phyloP scores from a whole-genome alignment of 2,329 filamentous ascomycete species.

The Trichoderma guizhouense region DNA sequence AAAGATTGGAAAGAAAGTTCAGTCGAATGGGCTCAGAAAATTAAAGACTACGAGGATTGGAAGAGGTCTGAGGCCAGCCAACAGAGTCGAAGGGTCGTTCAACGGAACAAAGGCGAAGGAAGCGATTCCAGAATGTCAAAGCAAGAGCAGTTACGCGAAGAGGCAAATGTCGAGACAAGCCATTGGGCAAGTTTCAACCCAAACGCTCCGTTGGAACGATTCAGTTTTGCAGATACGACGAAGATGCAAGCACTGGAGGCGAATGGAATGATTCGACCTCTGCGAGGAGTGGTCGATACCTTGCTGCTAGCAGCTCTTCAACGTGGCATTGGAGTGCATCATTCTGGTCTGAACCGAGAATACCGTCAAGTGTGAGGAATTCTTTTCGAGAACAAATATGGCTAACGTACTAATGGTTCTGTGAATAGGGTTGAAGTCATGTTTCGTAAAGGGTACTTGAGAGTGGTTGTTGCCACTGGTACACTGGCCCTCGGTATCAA shows the following conservation, averaged over 20 bases:
- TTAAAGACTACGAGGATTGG: slow-evolving; percentile 10
- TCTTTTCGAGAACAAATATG: neutral
- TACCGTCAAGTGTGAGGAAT: slow-evolving; percentile 62
- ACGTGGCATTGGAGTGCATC: slow-evolving; percentile 72
- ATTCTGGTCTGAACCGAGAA: slow-evolving; percentile 73
- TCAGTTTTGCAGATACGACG: slow-evolving; percentile 63
- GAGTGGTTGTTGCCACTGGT: slow-evolving; percentile 70
- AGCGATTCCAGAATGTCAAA: slow-evolving; percentile 40
- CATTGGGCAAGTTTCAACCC: slow-evolving; percentile 66
- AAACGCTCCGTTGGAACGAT: slow-evolving; percentile 57
- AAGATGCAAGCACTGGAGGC: slow-evolving; percentile 59
- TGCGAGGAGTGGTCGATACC: slow-evolving; percentile 45
- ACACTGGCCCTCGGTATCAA: slow-evolving; percentile 77
- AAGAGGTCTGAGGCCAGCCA: slow-evolving; percentile 34
- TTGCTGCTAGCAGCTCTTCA: slow-evolving; percentile 58
- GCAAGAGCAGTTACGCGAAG: slow-evolving; percentile 55
- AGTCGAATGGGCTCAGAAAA: slow-evolving; percentile 36
- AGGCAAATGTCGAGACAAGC: slow-evolving; percentile 52
- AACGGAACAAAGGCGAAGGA: neutral
- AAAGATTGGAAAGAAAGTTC: slow-evolving; percentile 54
- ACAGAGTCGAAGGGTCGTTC: slow-evolving; percentile 30
- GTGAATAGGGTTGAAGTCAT: slow-evolving; percentile 59
- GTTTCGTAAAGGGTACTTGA: slow-evolving; percentile 68
- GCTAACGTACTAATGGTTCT: neutral
- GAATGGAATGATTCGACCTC: slow-evolving; percentile 47